Evolutionary conservation across 768 basidiomycete species (phyloP).

Genomic region (Sarcodon aspratus): DNA sequence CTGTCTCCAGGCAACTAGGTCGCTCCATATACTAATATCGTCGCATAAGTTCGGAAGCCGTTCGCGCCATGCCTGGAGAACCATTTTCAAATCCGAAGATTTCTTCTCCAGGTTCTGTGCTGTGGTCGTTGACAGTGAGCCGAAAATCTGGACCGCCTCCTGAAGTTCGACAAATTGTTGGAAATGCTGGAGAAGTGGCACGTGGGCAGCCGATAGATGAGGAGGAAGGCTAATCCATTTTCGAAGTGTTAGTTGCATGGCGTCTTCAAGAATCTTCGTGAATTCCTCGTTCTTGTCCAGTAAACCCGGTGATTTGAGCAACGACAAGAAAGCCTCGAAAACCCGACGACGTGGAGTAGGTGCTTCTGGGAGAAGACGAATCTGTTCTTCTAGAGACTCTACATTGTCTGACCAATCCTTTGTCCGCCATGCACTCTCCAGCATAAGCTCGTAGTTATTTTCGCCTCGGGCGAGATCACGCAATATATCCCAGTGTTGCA

Average conservation of each 20-base stretch:
- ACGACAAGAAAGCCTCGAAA: slow-evolving; percentile 90
- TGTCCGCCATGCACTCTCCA: slow-evolving; percentile 93
- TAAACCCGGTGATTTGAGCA: slow-evolving; percentile 75
- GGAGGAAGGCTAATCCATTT: slow-evolving; percentile 92
- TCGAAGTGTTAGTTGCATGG: slow-evolving; percentile 89
- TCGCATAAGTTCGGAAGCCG: slow-evolving; percentile 92
- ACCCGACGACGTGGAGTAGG: slow-evolving; percentile 92
- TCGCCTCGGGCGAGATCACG: slow-evolving; percentile 85
- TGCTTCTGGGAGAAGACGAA: slow-evolving; percentile 72
- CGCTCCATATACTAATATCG: slow-evolving; percentile 98
- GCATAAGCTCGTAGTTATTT: slow-evolving; percentile 80
- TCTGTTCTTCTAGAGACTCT: slow-evolving; percentile 73
- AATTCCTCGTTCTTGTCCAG: slow-evolving; percentile 85
- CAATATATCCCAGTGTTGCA: slow-evolving; percentile 96
- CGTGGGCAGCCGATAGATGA: slow-evolving; percentile 82
- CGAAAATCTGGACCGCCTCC: slow-evolving; percentile 92
- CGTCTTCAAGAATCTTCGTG: slow-evolving; percentile 81
- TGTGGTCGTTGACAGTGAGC: slow-evolving; percentile 77
- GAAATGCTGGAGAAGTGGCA: slow-evolving; percentile 93
- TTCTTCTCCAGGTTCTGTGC: slow-evolving; percentile 88
- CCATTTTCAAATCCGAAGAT: slow-evolving; percentile 90
- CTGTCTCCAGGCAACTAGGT: slow-evolving; percentile 98
- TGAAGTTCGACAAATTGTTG: slow-evolving; percentile 98
- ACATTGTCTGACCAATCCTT: slow-evolving; percentile 65
- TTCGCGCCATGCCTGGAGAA: slow-evolving; percentile 95